Evolutionary conservation across 208 protist species (phyloP).

Genomic region (Trypanosomatidae sp.): DNA sequence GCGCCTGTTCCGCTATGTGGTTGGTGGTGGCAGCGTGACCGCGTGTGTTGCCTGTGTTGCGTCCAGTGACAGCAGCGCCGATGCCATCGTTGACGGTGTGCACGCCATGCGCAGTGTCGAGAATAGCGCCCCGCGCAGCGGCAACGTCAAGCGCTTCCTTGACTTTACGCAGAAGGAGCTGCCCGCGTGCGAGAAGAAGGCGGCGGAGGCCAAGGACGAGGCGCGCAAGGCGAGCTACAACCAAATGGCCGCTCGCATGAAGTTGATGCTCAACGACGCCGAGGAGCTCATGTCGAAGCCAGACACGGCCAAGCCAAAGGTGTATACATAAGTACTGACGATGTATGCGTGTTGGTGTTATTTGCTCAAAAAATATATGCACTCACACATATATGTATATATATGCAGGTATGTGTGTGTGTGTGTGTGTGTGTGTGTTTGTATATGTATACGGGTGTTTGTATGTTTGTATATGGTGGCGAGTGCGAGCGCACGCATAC

Average conservation of each 20-base stretch:
- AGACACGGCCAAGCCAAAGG: conserved; percentile 20
- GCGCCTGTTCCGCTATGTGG: conserved; percentile 48
- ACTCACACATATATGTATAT: neutral
- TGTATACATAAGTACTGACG: conserved; percentile 13
- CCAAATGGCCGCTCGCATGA: conserved; percentile 38
- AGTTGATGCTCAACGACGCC: conserved; percentile 70
- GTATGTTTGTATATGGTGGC: no score
- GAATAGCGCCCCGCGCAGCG: conserved; percentile 57
- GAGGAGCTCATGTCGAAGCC: conserved; percentile 30
- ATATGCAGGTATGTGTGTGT: neutral
- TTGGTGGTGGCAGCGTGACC: conserved; percentile 40
- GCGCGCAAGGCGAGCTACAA: conserved; percentile 20
- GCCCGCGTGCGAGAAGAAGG: conserved; percentile 22
- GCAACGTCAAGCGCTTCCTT: conserved; percentile 65
- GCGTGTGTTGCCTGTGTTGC: conserved; percentile 20
- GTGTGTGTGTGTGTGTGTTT: neutral
- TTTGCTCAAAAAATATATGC: neutral
- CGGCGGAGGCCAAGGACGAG: conserved; percentile 13
- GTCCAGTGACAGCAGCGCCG: conserved; percentile 14
- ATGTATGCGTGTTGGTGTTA: neutral
- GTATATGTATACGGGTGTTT: neutral
- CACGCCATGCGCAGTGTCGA: conserved; percentile 23
- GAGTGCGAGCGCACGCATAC: no score
- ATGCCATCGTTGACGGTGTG: conserved; percentile 11
- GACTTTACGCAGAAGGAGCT: conserved; percentile 60